These are phyloP conservation scores for Yueomyces sinensis DNA, from an alignment of 805 yeast species.

Conservation along the genomic window DNA sequence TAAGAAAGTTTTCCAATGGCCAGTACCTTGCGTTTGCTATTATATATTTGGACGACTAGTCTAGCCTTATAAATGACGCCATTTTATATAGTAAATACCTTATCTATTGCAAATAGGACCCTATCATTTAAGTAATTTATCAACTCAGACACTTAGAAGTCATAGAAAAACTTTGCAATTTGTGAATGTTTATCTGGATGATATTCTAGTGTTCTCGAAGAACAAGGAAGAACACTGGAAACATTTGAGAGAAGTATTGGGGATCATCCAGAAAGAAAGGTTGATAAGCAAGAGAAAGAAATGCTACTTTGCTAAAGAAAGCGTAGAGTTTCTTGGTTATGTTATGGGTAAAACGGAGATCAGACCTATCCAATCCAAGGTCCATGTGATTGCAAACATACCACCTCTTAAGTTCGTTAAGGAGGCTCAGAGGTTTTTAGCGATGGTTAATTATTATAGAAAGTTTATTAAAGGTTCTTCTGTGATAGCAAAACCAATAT, in stretches of 20 bases:
- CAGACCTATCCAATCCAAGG: constrained; percentile 6
- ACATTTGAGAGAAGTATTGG: constrained; percentile 6
- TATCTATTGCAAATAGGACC: too few species aligned
- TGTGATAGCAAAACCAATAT: constrained; percentile 3
- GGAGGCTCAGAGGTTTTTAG: constrained; percentile 9
- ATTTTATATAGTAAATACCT: too few species aligned
- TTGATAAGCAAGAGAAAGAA: constrained; percentile 7
- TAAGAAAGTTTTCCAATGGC: too few species aligned
- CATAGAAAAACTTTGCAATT: too few species aligned
- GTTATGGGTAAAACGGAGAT: constrained; percentile 2
- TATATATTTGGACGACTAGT: too few species aligned
- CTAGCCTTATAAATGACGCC: too few species aligned
- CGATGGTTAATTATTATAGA: constrained; percentile 8
- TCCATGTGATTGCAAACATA: constrained; percentile 5
- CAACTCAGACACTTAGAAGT: too few species aligned
- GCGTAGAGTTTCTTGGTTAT: constrained; percentile 8
- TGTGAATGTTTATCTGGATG: constrained; percentile 8
- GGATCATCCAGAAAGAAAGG: not conserved
- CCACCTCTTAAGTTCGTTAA: constrained; percentile 3
- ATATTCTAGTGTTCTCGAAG: constrained; percentile 6
- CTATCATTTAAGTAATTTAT: too few species aligned
- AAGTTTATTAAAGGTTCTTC: constrained; percentile 7
- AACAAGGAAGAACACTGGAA: constrained; percentile 5
- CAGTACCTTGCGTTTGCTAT: too few species aligned
- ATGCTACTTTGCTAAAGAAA: constrained; percentile 3